Evolutionary conservation across 495 filamentous ascomycete genomes (phyloP), one percentile per base, ranked within the genome.

Genomic region (Patellaria atrata): DNA sequence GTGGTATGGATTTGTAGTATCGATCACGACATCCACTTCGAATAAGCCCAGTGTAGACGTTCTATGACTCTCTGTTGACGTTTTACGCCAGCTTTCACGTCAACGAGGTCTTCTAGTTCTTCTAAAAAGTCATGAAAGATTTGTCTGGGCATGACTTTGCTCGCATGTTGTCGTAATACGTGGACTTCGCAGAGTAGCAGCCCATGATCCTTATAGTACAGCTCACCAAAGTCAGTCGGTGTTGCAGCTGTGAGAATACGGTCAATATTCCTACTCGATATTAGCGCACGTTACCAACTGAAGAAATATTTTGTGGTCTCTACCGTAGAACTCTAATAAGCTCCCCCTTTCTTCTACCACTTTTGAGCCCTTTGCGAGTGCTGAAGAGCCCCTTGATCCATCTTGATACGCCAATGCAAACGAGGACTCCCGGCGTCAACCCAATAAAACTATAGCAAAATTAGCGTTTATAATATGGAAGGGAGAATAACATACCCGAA

Each of bases 181-280:
- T 94, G 81, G 4, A 82, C 74, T 43, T 97, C 86, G 55, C 80
- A 93, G 15, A 97, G 63, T 21, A 96, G 63, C 21, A 92, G 65
- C 18, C 89, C 89, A 44, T 87, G 81, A 44, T 94, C 83, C 51
- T 83, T 87, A 64, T 91, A 93, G 3, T 73, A 71, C 15, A 94
- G 63, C 40, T 77, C 62, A 4, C 76, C 79, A 23, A 66, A 67
- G 18, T 67, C 57, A 0, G 71, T 68, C 2, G 71, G 62, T n/a
- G 63, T 63, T 3, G 79, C 73, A 19, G 66, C 65, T 11, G 58
- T 74, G 13, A 96, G 58, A 27, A 89, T 83, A 21, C 83, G 77
- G 50, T 93, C 80, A 38, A 93, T 77, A 23, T 52, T 48, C 16
- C 45, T 51, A 21, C 6, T 16, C 9, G 12, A 9, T 10, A 9